These are phyloP conservation scores for Cyclotella sp. DNA, from an alignment of 108 stramenopile species.

Conservation along the genomic window DNA sequence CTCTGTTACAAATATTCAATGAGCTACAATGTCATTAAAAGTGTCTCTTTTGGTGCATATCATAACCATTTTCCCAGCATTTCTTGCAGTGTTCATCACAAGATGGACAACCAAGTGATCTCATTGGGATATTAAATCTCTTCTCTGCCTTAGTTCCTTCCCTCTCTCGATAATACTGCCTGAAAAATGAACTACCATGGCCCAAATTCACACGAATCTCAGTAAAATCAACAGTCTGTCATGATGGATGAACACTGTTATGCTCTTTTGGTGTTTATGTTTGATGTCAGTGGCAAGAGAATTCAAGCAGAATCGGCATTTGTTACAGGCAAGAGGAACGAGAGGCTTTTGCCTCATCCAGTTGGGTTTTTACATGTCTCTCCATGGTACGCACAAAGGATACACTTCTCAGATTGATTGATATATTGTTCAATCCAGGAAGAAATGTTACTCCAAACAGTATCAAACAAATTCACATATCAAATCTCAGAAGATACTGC, in stretches of 20 bases:
- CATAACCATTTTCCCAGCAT: background rate
- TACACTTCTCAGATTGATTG: background rate
- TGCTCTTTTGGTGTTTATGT: too few relatives aligned
- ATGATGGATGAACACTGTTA: background rate
- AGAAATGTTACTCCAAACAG: background rate
- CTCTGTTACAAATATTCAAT: too few relatives aligned
- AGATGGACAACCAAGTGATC: background rate
- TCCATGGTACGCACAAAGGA: conserved; percentile 1
- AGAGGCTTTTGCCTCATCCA: too few relatives aligned
- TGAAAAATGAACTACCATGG: background rate
- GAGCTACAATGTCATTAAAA: too few relatives aligned
- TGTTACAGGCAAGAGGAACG: too few relatives aligned
- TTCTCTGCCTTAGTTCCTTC: background rate
- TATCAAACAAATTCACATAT: background rate
- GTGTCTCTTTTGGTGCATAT: too few relatives aligned
- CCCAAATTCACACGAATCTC: background rate
- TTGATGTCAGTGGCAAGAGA: too few relatives aligned
- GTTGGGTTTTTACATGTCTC: background rate
- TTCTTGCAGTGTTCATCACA: background rate
- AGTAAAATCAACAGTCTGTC: background rate
- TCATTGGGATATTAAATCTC: too few relatives aligned
- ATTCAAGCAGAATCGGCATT: too few relatives aligned
- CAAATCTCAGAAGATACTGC: too few relatives aligned
- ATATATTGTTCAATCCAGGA: background rate
- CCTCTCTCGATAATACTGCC: too few relatives aligned